Evolutionary conservation across 331 rosid genomes (phyloP).

Genomic region (Quercus lobata): DNA sequence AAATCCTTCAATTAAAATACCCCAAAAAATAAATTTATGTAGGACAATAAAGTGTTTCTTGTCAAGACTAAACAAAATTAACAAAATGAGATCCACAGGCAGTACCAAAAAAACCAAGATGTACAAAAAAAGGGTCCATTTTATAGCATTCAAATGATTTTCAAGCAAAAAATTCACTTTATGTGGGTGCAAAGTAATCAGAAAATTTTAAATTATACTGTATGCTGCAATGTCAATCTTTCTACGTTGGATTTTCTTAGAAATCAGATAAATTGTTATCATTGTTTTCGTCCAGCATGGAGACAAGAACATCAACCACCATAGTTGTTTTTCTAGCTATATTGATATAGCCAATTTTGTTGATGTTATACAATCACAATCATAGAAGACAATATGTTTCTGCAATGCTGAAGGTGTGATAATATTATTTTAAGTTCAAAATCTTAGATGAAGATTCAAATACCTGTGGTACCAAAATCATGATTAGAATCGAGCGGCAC

Average conservation of each 20-base stretch:
- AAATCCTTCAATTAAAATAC: too few species aligned
- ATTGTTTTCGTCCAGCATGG: background rate
- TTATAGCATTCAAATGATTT: too few species aligned
- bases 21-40: too few species aligned
- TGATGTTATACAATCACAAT: background rate
- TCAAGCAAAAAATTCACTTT: too few species aligned
- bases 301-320: background rate
- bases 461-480: constrained; percentile 38
- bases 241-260: background rate
- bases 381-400: background rate
- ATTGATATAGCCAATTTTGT: too few species aligned
- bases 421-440: background rate
- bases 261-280: background rate
- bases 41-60: too few species aligned
- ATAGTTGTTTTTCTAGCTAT: background rate
- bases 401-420: background rate
- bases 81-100: too few species aligned
- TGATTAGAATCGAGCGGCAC: constrained; percentile 26
- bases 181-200: too few species aligned
- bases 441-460: background rate
- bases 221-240: background rate
- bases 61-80: too few species aligned
- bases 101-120: too few species aligned
- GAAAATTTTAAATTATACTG: too few species aligned
- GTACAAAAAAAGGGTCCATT: too few species aligned